Conservation (phyloP, 805 yeast genomes). For the Wickerhamiella parazyma region DNA sequence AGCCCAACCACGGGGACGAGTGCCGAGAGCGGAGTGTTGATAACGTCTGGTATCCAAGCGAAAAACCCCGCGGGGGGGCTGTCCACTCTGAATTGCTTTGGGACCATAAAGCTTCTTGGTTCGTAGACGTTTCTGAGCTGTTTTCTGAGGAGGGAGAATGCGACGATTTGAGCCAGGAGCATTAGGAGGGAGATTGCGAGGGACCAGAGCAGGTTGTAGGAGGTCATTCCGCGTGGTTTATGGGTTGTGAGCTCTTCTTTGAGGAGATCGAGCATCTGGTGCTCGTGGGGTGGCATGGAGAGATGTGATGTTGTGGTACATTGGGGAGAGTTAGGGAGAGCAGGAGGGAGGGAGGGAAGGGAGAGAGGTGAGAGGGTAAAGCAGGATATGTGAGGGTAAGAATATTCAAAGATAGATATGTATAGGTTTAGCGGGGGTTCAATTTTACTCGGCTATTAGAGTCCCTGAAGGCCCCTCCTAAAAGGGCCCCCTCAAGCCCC, state of each 20-base stretch:
- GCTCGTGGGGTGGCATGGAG: not conserved
- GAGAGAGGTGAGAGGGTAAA: too few relatives aligned
- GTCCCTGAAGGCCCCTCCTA: too few relatives aligned
- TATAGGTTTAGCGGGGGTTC: too few relatives aligned
- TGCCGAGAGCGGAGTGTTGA: conserved; percentile 30
- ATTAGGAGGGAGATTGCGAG: conserved; percentile 26
- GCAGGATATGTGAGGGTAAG: too few relatives aligned
- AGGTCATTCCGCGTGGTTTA: conserved; percentile 15
- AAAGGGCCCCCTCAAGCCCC: too few relatives aligned
- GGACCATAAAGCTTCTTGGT: conserved; percentile 38
- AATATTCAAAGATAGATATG: too few relatives aligned
- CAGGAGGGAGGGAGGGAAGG: too few relatives aligned
- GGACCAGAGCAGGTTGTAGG: conserved; percentile 30
- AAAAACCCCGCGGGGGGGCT: conserved; percentile 30
- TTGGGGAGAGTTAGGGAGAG: too few relatives aligned
- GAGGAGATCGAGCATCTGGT: conserved; percentile 16
- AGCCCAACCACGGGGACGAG: conserved; percentile 41
- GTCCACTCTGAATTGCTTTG: conserved; percentile 27
- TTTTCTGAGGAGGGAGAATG: conserved; percentile 29
- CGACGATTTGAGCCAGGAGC: conserved; percentile 37
- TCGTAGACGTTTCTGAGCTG: conserved; percentile 35
- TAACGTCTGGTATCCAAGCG: conserved; percentile 41
- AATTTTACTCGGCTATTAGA: too few relatives aligned
- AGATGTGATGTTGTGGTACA: not conserved
- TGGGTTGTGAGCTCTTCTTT: conserved; percentile 10